Evolutionary conservation across 106 monocot species (phyloP).

Genomic region (Platanthera guangdongensis): DNA sequence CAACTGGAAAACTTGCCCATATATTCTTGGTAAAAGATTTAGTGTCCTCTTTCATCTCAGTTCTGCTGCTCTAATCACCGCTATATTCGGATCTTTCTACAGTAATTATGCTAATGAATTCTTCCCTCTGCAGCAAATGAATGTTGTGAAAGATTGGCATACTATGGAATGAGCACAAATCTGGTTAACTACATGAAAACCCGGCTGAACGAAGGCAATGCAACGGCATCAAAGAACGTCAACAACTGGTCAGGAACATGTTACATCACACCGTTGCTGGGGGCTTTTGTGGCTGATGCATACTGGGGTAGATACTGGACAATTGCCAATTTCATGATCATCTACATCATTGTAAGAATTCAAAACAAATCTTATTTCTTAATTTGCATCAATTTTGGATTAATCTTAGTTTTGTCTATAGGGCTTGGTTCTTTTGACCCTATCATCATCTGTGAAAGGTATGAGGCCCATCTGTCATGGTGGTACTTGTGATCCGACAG

Average conservation of each 20-base stretch:
- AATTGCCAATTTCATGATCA: slow-evolving; percentile 39
- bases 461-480: slow-evolving; percentile 22
- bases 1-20: slow-evolving; percentile 63
- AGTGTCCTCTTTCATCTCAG: neutral
- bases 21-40: slow-evolving; percentile 40
- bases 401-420: neutral
- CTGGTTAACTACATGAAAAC: slow-evolving; percentile 39
- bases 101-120: neutral
- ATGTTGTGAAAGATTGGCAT: slow-evolving; percentile 52
- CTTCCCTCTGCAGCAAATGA: slow-evolving; percentile 27
- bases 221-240: slow-evolving; percentile 38
- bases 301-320: slow-evolving; percentile 47
- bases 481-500: slow-evolving; percentile 28
- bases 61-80: neutral
- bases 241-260: slow-evolving; percentile 58
- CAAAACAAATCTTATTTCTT: neutral
- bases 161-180: slow-evolving; percentile 50
- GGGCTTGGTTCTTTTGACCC: slow-evolving; percentile 31
- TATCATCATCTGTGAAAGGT: slow-evolving; percentile 31
- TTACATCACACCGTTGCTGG: slow-evolving; percentile 47
- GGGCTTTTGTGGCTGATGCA: slow-evolving; percentile 52
- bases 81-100: neutral
- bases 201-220: slow-evolving; percentile 33
- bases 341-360: slow-evolving; percentile 26
- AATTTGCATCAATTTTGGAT: neutral